These are phyloP conservation scores for Volutella citrinella DNA, from an alignment of 2,329 filamentous ascomycete species.

Conservation along the genomic window DNA sequence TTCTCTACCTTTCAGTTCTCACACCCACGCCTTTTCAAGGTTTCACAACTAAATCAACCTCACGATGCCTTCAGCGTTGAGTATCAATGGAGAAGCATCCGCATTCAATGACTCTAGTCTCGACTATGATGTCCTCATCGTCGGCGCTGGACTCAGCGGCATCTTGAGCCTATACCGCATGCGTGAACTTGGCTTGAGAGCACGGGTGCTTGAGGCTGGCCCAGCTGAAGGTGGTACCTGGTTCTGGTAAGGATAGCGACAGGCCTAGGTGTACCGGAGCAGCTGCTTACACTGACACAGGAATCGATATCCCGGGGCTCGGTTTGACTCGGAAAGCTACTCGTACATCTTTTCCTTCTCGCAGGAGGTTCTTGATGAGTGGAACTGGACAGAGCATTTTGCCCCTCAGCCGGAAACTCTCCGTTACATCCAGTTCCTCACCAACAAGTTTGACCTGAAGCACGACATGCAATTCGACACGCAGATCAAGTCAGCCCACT, in stretches of 20 bases:
- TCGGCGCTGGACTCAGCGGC: constrained; percentile 31
- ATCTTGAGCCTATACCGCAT: constrained; percentile 40
- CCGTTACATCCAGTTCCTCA: constrained; percentile 8
- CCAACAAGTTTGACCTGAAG: constrained; percentile 21
- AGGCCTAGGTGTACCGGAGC: neutral
- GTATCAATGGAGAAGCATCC: constrained; percentile 7
- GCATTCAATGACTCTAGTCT: constrained; percentile 6
- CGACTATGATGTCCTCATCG: constrained; percentile 20
- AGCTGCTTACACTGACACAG: constrained; percentile 15
- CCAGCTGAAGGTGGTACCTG: constrained; percentile 44
- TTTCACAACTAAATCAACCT: too few relatives aligned
- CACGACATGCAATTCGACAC: constrained; percentile 40
- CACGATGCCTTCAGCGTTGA: constrained; percentile 14
- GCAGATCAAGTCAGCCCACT: constrained; percentile 30
- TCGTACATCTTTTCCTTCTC: constrained; percentile 43
- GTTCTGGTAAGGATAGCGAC: constrained; percentile 31
- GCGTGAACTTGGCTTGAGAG: constrained; percentile 33
- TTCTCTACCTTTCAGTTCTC: too few relatives aligned
- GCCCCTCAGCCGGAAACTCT: constrained; percentile 22
- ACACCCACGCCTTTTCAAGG: too few relatives aligned
- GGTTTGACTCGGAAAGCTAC: constrained; percentile 36
- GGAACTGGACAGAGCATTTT: constrained; percentile 36
- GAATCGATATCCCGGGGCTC: constrained; percentile 38
- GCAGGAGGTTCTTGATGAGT: constrained; percentile 37
- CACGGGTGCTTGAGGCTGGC: constrained; percentile 38